Evolutionary conservation across 805 yeast genomes (phyloP).

Genomic region (Candida hungchunana): DNA sequence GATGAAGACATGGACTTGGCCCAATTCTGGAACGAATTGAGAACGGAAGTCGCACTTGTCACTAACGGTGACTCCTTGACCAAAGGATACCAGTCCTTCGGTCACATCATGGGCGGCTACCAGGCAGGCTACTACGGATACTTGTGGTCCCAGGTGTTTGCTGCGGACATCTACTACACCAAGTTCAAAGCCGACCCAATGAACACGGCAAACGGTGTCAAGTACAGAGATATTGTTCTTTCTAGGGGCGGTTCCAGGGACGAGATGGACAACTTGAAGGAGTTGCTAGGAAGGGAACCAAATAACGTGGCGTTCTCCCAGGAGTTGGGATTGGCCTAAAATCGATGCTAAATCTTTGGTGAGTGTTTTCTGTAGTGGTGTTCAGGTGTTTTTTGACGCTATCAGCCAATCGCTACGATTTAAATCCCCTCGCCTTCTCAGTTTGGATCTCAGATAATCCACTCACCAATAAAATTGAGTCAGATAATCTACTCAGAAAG

Average conservation of each 20-base stretch:
- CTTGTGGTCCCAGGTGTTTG: slow-evolving; percentile 81
- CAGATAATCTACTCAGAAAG: too few species aligned
- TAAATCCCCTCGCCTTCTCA: too few species aligned
- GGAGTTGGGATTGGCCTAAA: slow-evolving; percentile 51
- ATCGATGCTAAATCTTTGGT: too few species aligned
- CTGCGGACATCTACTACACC: slow-evolving; percentile 75
- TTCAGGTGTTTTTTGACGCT: too few species aligned
- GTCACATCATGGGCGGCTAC: slow-evolving; percentile 76
- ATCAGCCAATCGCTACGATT: too few species aligned
- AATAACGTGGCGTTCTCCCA: slow-evolving; percentile 65
- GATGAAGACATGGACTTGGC: slow-evolving; percentile 44
- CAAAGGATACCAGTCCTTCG: slow-evolving; percentile 74
- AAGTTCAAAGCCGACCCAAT: slow-evolving; percentile 66
- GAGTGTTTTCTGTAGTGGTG: too few species aligned
- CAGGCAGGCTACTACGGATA: slow-evolving; percentile 87
- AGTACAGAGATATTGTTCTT: slow-evolving; percentile 66
- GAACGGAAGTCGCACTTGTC: slow-evolving; percentile 58
- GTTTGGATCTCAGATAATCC: too few species aligned
- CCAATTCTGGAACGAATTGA: slow-evolving; percentile 58
- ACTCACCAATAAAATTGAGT: too few species aligned
- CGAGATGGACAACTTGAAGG: slow-evolving; percentile 57
- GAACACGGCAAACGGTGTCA: slow-evolving; percentile 54
- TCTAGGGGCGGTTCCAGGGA: slow-evolving; percentile 73
- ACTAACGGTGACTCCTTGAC: slow-evolving; percentile 50
- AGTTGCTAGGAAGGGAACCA: slow-evolving; percentile 74